Conservation (phyloP, 306 rosid genomes). For the Hippophae rhamnoides region DNA sequence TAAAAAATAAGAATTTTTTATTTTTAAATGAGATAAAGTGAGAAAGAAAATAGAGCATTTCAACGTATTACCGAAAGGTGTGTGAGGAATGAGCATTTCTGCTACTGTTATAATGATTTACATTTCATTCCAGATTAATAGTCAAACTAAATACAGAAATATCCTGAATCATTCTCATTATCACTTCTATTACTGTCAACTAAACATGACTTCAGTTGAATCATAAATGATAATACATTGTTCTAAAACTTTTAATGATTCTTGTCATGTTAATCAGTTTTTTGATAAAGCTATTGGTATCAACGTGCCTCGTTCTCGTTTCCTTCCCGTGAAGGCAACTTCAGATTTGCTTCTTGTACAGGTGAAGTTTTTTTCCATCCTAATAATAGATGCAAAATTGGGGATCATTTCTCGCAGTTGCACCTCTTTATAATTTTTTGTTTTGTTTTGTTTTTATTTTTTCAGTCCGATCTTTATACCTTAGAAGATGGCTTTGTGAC, state of each 20-base stretch:
- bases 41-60: too few relatives aligned
- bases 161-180: too few relatives aligned
- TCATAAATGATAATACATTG: constrained; percentile 8
- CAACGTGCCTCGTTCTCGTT: constrained; percentile 90
- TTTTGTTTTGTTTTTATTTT: neutral
- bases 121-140: too few relatives aligned
- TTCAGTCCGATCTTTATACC: constrained; percentile 88
- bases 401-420: constrained; percentile 8
- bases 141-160: too few relatives aligned
- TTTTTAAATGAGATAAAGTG: too few relatives aligned
- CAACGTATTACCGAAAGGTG: too few relatives aligned
- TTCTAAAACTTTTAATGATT: constrained; percentile 4
- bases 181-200: too few relatives aligned
- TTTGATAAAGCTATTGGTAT: constrained; percentile 79
- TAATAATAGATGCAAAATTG: constrained; percentile 6
- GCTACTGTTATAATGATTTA: too few relatives aligned
- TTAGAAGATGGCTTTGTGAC: constrained; percentile 58
- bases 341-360: constrained; percentile 99
- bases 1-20: too few relatives aligned
- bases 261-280: constrained; percentile 45
- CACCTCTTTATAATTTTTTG: constrained; percentile 4
- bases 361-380: constrained; percentile 32
- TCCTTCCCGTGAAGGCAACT: constrained; percentile 95
- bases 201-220: neutral
- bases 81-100: too few relatives aligned